phyloP scores from a whole-genome alignment of 129 eudicot species.

The Lactuca saligna region DNA sequence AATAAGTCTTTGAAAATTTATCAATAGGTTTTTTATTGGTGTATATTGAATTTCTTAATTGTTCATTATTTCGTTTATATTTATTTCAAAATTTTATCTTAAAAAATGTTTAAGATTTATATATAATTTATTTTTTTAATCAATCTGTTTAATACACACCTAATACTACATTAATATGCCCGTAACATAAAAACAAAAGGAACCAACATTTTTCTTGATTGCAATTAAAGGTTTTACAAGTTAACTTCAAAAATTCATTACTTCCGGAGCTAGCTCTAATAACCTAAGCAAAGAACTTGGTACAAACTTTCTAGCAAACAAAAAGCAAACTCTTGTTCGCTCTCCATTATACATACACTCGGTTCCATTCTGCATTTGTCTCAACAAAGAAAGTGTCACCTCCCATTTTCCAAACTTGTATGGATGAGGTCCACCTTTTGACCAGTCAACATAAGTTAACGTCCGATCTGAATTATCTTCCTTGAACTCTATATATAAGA shows the following conservation, averaged over 20 bases:
- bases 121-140: too few relatives aligned
- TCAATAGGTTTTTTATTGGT: too few relatives aligned
- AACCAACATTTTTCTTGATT: not conserved
- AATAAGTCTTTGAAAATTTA: too few relatives aligned
- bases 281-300: slow-evolving; percentile 57
- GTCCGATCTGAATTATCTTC: slow-evolving; percentile 50
- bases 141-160: too few relatives aligned
- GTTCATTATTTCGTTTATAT: too few relatives aligned
- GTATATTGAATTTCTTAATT: not conserved
- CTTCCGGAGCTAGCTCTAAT: slow-evolving; percentile 53
- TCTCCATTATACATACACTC: slow-evolving; percentile 63
- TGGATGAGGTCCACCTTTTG: slow-evolving; percentile 85
- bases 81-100: too few relatives aligned
- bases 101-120: too few relatives aligned
- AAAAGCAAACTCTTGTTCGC: slow-evolving; percentile 45
- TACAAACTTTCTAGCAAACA: slow-evolving; percentile 86
- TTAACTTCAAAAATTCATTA: slow-evolving; percentile 43
- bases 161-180: too few relatives aligned
- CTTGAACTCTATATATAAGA: slow-evolving; percentile 41
- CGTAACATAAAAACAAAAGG: not conserved
- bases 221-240: slow-evolving; percentile 18
- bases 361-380: slow-evolving; percentile 43
- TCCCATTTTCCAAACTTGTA: slow-evolving; percentile 42
- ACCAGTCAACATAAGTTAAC: slow-evolving; percentile 81
- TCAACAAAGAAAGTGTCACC: slow-evolving; percentile 39